A percentile compares a stretch with the other conserved stretches of the same genome.
These are phyloP conservation scores for Candida ovalis DNA, from an alignment of 805 yeast genomes.

Conservation along the genomic window DNA sequence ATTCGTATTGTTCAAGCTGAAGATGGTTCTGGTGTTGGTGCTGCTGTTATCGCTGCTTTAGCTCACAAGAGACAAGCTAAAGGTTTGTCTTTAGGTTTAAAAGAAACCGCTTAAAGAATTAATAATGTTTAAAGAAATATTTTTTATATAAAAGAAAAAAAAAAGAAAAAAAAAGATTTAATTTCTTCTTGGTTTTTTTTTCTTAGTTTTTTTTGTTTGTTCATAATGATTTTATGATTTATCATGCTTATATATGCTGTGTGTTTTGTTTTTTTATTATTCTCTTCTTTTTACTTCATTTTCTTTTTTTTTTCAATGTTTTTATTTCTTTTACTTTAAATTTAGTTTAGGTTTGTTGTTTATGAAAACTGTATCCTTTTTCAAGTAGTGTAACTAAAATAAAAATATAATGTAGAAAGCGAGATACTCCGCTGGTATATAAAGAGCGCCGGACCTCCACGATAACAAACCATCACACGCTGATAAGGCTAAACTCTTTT, in stretches of 20 bases:
- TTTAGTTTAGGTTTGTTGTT: no score
- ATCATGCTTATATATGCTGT: neutral
- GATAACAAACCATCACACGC: no score
- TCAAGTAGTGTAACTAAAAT: no score
- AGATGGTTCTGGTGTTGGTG: conserved; percentile 99
- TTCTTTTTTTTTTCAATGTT: neutral
- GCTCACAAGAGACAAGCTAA: conserved; percentile 73
- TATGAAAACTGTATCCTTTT: no score
- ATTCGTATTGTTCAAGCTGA: conserved; percentile 86
- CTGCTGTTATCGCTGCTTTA: conserved; percentile 95
- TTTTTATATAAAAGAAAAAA: neutral
- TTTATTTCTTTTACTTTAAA: no score
- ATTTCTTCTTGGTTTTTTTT: no score
- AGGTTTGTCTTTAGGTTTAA: conserved; percentile 64
- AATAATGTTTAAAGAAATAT: no score
- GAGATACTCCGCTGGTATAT: no score
- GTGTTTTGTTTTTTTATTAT: neutral
- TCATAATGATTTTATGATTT: neutral
- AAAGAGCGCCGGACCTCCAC: no score
- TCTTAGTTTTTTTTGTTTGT: no score
- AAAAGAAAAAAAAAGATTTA: neutral
- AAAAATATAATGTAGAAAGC: no score
- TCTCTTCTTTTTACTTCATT: neutral
- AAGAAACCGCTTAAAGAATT: conserved; percentile 5
- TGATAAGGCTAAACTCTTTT: no score